Base-by-base conservation (phyloP, 2,329 filamentous ascomycete species). In the Neocucurbitaria cava region DNA sequence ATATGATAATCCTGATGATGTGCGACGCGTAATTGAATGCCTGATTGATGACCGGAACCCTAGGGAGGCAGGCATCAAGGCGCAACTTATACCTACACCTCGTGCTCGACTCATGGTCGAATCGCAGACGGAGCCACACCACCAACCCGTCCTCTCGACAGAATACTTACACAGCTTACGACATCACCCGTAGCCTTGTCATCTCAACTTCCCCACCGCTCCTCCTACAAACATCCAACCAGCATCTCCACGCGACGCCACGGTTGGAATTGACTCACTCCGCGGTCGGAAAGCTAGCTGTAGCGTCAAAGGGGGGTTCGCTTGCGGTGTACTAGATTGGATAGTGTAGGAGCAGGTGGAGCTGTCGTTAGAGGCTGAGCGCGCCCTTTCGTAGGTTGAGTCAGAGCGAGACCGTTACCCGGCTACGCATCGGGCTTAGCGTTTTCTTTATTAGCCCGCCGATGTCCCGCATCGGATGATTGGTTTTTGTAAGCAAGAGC, bases 71-170 rank as follows among this genome's bases (percentile, higher is more conserved):
- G 42, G 42, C 36, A 13, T 42, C 36, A 18, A 46, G 36, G 36
- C 52, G n/a, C 28, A 46, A 38, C 36, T 54, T 46, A 49, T 46
- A 31, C 21, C 20, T 20, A 18, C 15, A 20, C n/a, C 15, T n/a
- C 13, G 23, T 30, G 5, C 15, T 26, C 17, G 33, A 15, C 26
- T n/a, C 23, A 11, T 26, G 15, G 1, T 10, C 20, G 11, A 11
- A 23, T 20, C 38, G 11, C 8, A 17, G 7, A 3, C 36, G 2
- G 23, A 20, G 28, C 46, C 20, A 36, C 15, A 15, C 8, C 33
- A 45, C 5, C 24, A 26, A 41, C 21, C 26, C 18, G 1, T 26
- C 2, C 5, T 39, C 17, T 5, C 7, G 4, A 28, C 23, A 28
- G 39, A 28, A 46, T 15, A 21, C 38, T 13, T 11, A 31, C 28